Base-by-base conservation (phyloP, 2,329 filamentous ascomycete species). In the Trichoderma polysporum region DNA sequence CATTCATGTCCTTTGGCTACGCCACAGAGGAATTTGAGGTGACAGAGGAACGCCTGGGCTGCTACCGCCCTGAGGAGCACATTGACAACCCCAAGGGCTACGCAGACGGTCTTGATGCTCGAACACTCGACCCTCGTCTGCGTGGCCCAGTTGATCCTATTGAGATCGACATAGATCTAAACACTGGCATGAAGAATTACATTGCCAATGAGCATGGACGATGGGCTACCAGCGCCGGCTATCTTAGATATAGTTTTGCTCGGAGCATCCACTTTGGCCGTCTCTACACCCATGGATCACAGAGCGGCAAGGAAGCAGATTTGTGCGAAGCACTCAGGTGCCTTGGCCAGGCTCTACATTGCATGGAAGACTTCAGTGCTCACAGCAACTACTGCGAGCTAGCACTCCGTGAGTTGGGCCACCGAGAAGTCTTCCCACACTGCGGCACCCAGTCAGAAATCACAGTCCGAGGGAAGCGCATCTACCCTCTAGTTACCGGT, bases 131-230 rank as follows among this genome's bases (percentile, higher is more conserved):
- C 76, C 80, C 85, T 41, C 90, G 95, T 29, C 87, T 98, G 8
- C 90, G 95, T 59, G 91, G 89, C 1, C 94, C 94, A 0, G 88
- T 98, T 9, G 82, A 87, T 68, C 85, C 86, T 4, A 78, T 86
- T 47, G 92, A 95, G 74, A 86, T 91, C 22, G 88, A 91, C 68
- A 86, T 95, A 66, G 92, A 95, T 73, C 80, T 81, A 37, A 81
- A 85, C 6, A 95, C 92, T 1, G 94, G 94, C n/a, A 97, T 99
- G 94, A 99, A 98, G 80, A 98, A 98, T 77, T 99, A 99, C 78
- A 98, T 99, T 71, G 89, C 94, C 68, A 98, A 97, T 74, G 94
- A 98, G 77, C 83, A 81, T 15, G 92, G 93, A 4, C 86, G 87
- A 47, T 97, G 94, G 91, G 92, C 94, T 1, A 99, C 95, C 22